A percentile compares a stretch with the other conserved stretches of the same genome.
Conservation (phyloP, 2,329 filamentous ascomycete genomes). For the Teratosphaeria viscida region DNA sequence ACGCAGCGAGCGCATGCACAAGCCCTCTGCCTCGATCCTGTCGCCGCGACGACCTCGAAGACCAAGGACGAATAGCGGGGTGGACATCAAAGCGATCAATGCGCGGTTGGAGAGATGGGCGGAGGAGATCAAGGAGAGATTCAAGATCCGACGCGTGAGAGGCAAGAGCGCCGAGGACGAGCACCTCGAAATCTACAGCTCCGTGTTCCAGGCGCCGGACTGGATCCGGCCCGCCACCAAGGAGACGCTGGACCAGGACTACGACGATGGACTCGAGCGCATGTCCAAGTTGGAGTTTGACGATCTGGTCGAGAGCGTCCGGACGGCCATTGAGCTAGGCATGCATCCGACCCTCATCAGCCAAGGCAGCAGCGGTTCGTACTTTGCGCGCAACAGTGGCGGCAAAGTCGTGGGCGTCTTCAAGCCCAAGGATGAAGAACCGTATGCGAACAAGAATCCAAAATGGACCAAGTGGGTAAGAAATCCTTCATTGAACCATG, state of each 20-base stretch:
- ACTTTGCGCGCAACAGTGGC: slow-evolving; percentile 84
- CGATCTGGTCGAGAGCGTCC: slow-evolving; percentile 78
- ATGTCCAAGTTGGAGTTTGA: slow-evolving; percentile 79
- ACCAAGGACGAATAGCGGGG: slow-evolving; percentile 66
- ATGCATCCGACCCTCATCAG: slow-evolving; percentile 93
- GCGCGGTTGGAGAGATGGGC: slow-evolving; percentile 91
- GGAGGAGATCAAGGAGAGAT: slow-evolving; percentile 93
- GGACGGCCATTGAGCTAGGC: slow-evolving; percentile 76
- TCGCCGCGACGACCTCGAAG: slow-evolving; percentile 33
- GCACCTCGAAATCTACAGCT: slow-evolving; percentile 89
- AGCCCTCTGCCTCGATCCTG: slow-evolving; percentile 21
- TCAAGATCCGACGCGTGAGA: slow-evolving; percentile 74
- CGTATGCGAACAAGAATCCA: slow-evolving; percentile 90
- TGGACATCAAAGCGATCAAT: slow-evolving; percentile 98
- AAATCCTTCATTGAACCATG: too few relatives aligned
- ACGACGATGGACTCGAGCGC: slow-evolving; percentile 39
- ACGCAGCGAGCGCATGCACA: slow-evolving; percentile 34
- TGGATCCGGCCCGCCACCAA: slow-evolving; percentile 70
- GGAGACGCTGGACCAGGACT: slow-evolving; percentile 55
- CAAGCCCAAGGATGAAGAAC: slow-evolving; percentile 98
- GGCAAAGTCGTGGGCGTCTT: slow-evolving; percentile 96
- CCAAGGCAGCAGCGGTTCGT: slow-evolving; percentile 94
- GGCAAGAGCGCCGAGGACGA: slow-evolving; percentile 69
- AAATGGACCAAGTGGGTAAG: slow-evolving; percentile 76
- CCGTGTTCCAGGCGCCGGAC: slow-evolving; percentile 88